Conservation (phyloP, 495 filamentous ascomycete genomes). For the Pseudoneurospora amorphoporcata region DNA sequence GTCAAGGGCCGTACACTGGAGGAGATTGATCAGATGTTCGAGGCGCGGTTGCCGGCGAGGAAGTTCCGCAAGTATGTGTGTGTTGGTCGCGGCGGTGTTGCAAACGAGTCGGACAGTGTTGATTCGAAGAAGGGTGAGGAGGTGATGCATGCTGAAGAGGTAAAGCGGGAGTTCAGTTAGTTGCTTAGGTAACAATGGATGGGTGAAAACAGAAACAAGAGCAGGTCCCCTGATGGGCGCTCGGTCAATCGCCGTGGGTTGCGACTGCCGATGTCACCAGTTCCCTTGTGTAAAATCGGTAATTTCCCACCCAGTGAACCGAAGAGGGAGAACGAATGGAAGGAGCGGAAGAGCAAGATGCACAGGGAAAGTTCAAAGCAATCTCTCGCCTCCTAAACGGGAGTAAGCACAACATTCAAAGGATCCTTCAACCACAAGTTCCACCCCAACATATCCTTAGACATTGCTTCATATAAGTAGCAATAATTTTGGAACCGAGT, state of each 20-base stretch:
- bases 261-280: no score
- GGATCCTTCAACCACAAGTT: slow-evolving; percentile 35
- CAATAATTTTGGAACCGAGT: neutral
- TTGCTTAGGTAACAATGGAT: no score
- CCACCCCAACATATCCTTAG: slow-evolving; percentile 4
- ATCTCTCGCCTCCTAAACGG: neutral
- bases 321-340: no score
- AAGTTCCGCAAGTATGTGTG: slow-evolving; percentile 40
- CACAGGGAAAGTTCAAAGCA: no score
- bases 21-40: slow-evolving; percentile 22
- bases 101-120: neutral
- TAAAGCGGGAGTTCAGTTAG: neutral
- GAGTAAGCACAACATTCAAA: slow-evolving; percentile 18
- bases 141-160: neutral
- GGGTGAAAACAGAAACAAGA: no score
- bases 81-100: slow-evolving; percentile 4
- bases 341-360: no score
- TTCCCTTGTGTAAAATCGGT: no score
- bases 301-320: no score
- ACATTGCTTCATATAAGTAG: neutral
- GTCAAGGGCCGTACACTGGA: slow-evolving; percentile 4
- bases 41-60: slow-evolving; percentile 33
- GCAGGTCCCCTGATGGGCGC: no score
- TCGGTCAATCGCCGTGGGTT: no score
- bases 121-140: neutral